Percentiles rank a stretch among this genome's conserved stretches.
Conservation (phyloP, 2,329 filamentous ascomycete species). For the Claviceps purpurea region DNA sequence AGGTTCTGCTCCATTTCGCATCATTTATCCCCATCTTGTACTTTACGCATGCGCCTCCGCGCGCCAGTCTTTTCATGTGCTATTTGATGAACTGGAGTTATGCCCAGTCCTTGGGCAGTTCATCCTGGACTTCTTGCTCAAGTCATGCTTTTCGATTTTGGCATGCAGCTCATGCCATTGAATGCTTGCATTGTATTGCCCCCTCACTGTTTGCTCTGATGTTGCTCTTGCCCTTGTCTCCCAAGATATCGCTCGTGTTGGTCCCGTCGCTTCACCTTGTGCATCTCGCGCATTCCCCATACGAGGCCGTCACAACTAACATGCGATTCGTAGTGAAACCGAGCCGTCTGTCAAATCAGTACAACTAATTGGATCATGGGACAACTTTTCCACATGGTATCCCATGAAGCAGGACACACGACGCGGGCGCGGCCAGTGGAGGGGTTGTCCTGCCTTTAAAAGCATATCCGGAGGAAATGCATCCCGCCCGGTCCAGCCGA, state of each 20-base stretch:
- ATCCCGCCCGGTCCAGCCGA: slow-evolving; percentile 22
- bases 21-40: not conserved
- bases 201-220: not conserved
- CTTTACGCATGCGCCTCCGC: not conserved
- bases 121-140: too few relatives aligned
- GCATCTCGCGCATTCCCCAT: too few relatives aligned
- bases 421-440: slow-evolving; percentile 66
- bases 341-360: slow-evolving; percentile 52
- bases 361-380: slow-evolving; percentile 82
- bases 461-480: slow-evolving; percentile 75
- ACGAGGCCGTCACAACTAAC: slow-evolving; percentile 9
- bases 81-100: too few relatives aligned
- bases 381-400: slow-evolving; percentile 75
- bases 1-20: not conserved
- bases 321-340: slow-evolving; percentile 36
- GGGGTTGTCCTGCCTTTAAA: slow-evolving; percentile 74
- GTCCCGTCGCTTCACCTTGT: not conserved
- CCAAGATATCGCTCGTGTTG: not conserved
- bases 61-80: not conserved
- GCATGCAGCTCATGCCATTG: not conserved
- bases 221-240: not conserved
- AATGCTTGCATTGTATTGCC: not conserved
- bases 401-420: slow-evolving; percentile 68
- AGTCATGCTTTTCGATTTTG: too few relatives aligned
- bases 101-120: too few relatives aligned